phyloP scores from a whole-genome alignment of 306 rosid genomes.

The Castanea crenata region DNA sequence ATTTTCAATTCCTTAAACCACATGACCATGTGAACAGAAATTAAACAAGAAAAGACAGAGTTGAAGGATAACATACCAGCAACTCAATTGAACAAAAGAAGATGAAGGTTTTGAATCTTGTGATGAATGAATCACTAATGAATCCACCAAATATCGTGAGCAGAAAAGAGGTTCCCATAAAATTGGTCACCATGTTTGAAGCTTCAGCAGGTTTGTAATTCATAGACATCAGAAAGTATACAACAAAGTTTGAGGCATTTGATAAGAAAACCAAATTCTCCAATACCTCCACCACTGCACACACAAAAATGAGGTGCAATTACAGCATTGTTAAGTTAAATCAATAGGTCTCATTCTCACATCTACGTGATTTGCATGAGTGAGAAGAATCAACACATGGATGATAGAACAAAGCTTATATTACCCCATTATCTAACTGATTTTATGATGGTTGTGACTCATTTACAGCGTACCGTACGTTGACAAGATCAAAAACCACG shows the following conservation, averaged over 20 bases:
- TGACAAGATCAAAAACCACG: too few species aligned
- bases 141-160: constrained; percentile 42
- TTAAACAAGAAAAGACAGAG: constrained; percentile 4
- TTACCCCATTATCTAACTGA: too few species aligned
- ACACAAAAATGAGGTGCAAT: background rate
- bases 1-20: too few species aligned
- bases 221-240: constrained; percentile 28
- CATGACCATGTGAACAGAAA: too few species aligned
- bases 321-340: too few species aligned
- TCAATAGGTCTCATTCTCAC: too few species aligned
- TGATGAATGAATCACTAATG: constrained; percentile 36
- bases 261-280: constrained; percentile 23
- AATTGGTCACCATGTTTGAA: constrained; percentile 46
- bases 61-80: constrained; percentile 6
- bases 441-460: too few species aligned
- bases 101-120: constrained; percentile 36
- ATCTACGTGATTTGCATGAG: too few species aligned
- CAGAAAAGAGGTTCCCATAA: constrained; percentile 32
- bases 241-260: constrained; percentile 30
- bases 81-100: constrained; percentile 12
- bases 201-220: constrained; percentile 36
- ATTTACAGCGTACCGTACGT: too few species aligned
- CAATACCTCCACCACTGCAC: constrained; percentile 31
- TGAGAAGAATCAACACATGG: too few species aligned
- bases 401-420: too few species aligned